Percentiles rank a stretch among this genome's conserved stretches.
phyloP scores from a whole-genome alignment of 495 filamentous ascomycete species.

The Podospora australis region DNA sequence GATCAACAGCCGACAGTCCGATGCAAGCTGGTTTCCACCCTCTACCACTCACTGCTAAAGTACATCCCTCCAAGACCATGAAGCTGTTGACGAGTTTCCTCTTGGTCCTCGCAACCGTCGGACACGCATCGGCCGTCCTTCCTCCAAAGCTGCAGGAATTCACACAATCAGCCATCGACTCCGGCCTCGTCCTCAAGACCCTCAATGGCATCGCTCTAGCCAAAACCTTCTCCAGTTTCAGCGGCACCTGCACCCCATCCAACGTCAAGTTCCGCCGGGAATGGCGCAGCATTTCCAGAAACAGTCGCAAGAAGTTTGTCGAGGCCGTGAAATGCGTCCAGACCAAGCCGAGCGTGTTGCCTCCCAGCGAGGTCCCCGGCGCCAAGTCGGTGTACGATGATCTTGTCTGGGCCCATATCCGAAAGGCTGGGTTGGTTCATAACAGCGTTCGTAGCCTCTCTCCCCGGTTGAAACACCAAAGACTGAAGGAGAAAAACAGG shows the following conservation, averaged over 20 bases:
- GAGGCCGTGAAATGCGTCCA: slow-evolving; percentile 60
- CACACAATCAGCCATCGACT: slow-evolving; percentile 18
- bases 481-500: too few relatives aligned
- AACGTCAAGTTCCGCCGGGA: slow-evolving; percentile 26
- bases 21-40: too few relatives aligned
- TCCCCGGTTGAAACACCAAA: too few relatives aligned
- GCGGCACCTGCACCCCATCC: slow-evolving; percentile 11
- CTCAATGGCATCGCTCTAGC: slow-evolving; percentile 18
- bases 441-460: too few relatives aligned
- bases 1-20: too few relatives aligned
- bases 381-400: slow-evolving; percentile 49
- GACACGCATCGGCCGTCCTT: too few relatives aligned
- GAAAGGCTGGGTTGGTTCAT: slow-evolving; percentile 55
- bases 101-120: too few relatives aligned
- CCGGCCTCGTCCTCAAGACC: slow-evolving; percentile 17
- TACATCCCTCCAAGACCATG: too few relatives aligned
- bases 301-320: slow-evolving; percentile 53
- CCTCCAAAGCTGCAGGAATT: slow-evolving; percentile 8
- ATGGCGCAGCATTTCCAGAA: slow-evolving; percentile 33
- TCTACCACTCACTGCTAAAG: too few relatives aligned
- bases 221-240: slow-evolving; percentile 10
- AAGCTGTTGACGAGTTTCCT: too few relatives aligned
- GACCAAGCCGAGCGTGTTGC: slow-evolving; percentile 39
- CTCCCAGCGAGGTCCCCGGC: slow-evolving; percentile 23
- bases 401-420: slow-evolving; percentile 61